phyloP scores from a whole-genome alignment of 2,329 filamentous ascomycete species.

The Sporothrix brunneoviolacea region DNA sequence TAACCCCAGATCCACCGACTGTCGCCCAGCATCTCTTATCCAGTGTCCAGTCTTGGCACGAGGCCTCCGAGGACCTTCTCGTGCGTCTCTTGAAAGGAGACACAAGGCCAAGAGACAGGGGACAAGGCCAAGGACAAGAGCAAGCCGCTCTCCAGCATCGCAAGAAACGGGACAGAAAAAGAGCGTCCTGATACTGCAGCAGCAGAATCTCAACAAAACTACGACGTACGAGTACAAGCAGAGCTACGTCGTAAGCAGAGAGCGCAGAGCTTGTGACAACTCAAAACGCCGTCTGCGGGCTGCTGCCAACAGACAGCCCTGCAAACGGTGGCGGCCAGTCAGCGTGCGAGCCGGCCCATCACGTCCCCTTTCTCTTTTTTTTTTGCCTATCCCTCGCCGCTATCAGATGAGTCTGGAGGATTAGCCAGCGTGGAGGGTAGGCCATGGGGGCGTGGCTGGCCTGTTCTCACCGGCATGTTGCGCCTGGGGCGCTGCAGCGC shows the following conservation, averaged over 20 bases:
- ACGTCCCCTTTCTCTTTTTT: not conserved
- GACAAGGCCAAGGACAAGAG: not conserved
- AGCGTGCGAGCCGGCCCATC: not conserved
- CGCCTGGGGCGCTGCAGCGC: not conserved
- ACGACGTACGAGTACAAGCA: no score
- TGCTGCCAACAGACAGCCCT: no score
- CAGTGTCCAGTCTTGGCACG: slow-evolving; percentile 12
- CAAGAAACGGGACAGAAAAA: no score
- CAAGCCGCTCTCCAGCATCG: no score
- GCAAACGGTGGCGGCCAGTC: slow-evolving; percentile 2
- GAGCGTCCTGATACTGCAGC: no score
- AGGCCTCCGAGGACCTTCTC: slow-evolving; percentile 10
- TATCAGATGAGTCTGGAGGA: not conserved
- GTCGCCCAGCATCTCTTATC: not conserved
- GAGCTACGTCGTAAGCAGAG: no score
- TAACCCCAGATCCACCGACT: slow-evolving; percentile 7
- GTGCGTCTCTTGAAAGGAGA: not conserved
- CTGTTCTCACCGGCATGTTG: slow-evolving; percentile 5
- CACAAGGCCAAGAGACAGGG: no score
- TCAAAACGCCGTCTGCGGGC: no score
- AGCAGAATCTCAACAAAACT: no score
- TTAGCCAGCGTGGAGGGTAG: not conserved
- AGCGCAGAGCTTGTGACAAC: no score
- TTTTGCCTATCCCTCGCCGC: not conserved
- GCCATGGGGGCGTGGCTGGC: not conserved